Percentiles rank a stretch among this genome's conserved stretches.
Evolutionary conservation across 2,329 filamentous ascomycete species (phyloP).

Genomic region (Tolypocladium ophioglossoides): DNA sequence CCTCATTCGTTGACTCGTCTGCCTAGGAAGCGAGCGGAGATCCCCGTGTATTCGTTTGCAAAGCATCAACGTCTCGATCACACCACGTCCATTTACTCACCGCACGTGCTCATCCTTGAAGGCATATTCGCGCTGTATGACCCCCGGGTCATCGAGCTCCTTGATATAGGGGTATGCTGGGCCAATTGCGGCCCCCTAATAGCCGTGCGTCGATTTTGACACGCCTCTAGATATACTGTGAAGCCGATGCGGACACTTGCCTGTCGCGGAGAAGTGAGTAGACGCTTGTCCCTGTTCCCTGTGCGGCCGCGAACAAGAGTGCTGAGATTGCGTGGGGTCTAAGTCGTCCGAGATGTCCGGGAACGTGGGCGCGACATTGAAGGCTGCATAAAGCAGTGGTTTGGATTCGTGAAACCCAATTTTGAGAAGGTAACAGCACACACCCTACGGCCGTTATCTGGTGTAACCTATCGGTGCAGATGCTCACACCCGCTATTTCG

Average conservation of each 20-base stretch:
- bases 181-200: background rate
- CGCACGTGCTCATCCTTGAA: slow-evolving; percentile 89
- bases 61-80: slow-evolving; percentile 72
- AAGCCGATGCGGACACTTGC: slow-evolving; percentile 91
- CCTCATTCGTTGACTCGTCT: background rate
- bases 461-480: background rate
- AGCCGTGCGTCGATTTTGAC: background rate
- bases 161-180: slow-evolving; percentile 71
- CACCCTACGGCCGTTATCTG: background rate
- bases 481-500: background rate
- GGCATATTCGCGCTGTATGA: slow-evolving; percentile 95
- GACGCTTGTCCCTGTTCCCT: no score
- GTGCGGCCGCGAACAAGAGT: background rate
- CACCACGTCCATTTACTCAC: slow-evolving; percentile 88
- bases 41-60: slow-evolving; percentile 91
- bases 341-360: slow-evolving; percentile 77
- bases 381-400: slow-evolving; percentile 98
- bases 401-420: slow-evolving; percentile 90
- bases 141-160: slow-evolving; percentile 67
- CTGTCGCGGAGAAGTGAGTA: slow-evolving; percentile 71
- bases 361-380: slow-evolving; percentile 87
- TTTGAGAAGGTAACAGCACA: slow-evolving; percentile 56
- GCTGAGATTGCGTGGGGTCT: background rate
- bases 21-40: slow-evolving; percentile 69
- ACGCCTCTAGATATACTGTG: slow-evolving; percentile 72